A percentile compares a stretch with the other conserved stretches of the same genome.
Evolutionary conservation across 345 rosid genomes (phyloP).

Genomic region (Anastatica hierochuntica): DNA sequence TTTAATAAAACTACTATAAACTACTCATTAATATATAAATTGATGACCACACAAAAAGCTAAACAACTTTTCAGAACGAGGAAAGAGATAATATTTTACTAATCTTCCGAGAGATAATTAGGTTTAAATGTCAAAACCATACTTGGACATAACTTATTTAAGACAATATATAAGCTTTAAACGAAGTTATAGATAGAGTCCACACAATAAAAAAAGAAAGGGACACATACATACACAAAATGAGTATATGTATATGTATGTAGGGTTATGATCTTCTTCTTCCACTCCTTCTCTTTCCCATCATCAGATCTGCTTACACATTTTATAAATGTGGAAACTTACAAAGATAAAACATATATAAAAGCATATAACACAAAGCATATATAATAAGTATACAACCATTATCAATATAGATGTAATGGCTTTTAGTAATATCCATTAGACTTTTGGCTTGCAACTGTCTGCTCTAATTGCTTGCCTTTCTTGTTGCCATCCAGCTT

Average conservation of each 20-base stretch:
- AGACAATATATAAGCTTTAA: neutral
- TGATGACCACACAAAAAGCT: constrained; percentile 22
- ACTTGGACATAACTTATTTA: constrained; percentile 13
- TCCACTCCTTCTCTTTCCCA: constrained; percentile 16
- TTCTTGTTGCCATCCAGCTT: constrained; percentile 75
- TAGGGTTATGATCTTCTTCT: constrained; percentile 14
- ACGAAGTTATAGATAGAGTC: too few relatives aligned
- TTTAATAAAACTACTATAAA: too few relatives aligned
- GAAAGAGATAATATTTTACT: constrained; percentile 13
- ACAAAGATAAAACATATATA: constrained; percentile 11
- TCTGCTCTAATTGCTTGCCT: constrained; percentile 49
- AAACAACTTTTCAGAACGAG: constrained; percentile 20
- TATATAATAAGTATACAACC: too few relatives aligned
- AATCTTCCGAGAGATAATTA: constrained; percentile 10
- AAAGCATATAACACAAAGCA: too few relatives aligned
- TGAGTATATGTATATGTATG: neutral
- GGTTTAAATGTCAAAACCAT: constrained; percentile 14
- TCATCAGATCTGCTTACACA: constrained; percentile 15
- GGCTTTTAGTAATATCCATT: constrained; percentile 51
- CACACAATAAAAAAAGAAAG: constrained; percentile 12
- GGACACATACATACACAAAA: constrained; percentile 8
- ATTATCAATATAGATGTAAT: too few relatives aligned
- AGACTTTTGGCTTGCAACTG: constrained; percentile 53
- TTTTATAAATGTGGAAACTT: constrained; percentile 9
- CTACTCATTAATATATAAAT: neutral